phyloP scores from a whole-genome alignment of 2,329 filamentous ascomycete genomes.

The Neonectria hederae region DNA sequence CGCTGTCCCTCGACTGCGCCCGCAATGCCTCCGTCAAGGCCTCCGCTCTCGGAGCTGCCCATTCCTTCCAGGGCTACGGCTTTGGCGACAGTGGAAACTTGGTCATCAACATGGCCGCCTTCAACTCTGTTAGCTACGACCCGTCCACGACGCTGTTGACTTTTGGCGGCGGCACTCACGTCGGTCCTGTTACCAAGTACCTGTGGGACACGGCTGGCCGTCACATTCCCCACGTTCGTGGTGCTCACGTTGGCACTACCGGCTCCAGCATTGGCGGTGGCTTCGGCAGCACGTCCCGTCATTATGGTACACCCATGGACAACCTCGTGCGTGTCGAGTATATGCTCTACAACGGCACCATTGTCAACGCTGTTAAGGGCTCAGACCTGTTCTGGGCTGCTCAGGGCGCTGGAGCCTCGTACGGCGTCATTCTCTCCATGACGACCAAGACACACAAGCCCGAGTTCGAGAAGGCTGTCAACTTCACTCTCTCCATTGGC shows the following conservation, averaged over 20 bases:
- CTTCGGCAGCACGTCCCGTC: slow-evolving; percentile 32
- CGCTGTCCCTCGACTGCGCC: slow-evolving; percentile 35
- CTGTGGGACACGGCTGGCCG: slow-evolving; percentile 40
- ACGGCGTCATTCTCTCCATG: slow-evolving; percentile 36
- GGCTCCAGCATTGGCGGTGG: slow-evolving; percentile 40
- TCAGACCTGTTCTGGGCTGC: slow-evolving; percentile 39
- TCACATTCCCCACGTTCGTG: slow-evolving; percentile 39
- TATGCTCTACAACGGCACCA: slow-evolving; percentile 40
- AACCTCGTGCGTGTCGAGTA: slow-evolving; percentile 35
- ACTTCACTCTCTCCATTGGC: slow-evolving; percentile 35
- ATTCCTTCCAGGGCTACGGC: slow-evolving; percentile 38
- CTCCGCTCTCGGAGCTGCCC: slow-evolving; percentile 35
- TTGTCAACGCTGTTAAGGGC: slow-evolving; percentile 33
- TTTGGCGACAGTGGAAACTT: slow-evolving; percentile 34
- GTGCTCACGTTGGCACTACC: slow-evolving; percentile 34
- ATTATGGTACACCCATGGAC: slow-evolving; percentile 35
- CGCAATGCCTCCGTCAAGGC: slow-evolving; percentile 36
- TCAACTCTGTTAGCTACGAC: slow-evolving; percentile 37
- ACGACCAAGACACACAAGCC: slow-evolving; percentile 39
- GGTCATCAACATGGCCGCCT: slow-evolving; percentile 39
- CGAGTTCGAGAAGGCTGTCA: slow-evolving; percentile 32
- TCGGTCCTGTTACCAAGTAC: slow-evolving; percentile 36
- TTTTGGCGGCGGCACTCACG: slow-evolving; percentile 37
- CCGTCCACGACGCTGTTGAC: slow-evolving; percentile 26
- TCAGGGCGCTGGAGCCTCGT: slow-evolving; percentile 36